Percentiles rank a stretch among this genome's conserved stretches.
Evolutionary conservation across 768 basidiomycete species (phyloP).

Genomic region (Leccinum rimulosum): DNA sequence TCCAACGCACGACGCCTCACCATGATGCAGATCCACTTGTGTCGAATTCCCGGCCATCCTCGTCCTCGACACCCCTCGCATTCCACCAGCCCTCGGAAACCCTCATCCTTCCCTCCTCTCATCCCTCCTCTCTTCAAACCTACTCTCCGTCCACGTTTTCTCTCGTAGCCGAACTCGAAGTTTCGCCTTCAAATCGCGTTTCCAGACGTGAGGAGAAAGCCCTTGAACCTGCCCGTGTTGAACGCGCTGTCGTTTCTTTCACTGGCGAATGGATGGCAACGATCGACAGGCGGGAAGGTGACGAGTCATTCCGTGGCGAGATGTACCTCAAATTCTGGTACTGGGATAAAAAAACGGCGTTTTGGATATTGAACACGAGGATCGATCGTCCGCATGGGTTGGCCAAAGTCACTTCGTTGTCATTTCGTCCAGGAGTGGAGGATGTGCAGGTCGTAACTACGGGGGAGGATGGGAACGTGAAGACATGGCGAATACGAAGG

Average conservation of each 20-base stretch:
- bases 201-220: slow-evolving; percentile 76
- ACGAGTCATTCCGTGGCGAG: slow-evolving; percentile 62
- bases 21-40: slow-evolving; percentile 35
- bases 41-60: slow-evolving; percentile 35
- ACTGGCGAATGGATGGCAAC: slow-evolving; percentile 92
- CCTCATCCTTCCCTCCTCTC: slow-evolving; percentile 87
- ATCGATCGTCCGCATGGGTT: slow-evolving; percentile 85
- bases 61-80: slow-evolving; percentile 61
- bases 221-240: slow-evolving; percentile 74
- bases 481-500: slow-evolving; percentile 71
- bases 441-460: slow-evolving; percentile 62
- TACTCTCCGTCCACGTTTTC: slow-evolving; percentile 73
- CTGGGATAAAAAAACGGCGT: slow-evolving; percentile 65
- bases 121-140: slow-evolving; percentile 92
- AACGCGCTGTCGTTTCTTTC: slow-evolving; percentile 61
- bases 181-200: slow-evolving; percentile 90
- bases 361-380: slow-evolving; percentile 81
- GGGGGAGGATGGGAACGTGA: slow-evolving; percentile 72
- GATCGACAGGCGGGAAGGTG: slow-evolving; percentile 69
- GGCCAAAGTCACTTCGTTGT: slow-evolving; percentile 55
- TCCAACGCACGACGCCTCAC: background rate
- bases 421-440: slow-evolving; percentile 58
- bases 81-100: slow-evolving; percentile 72
- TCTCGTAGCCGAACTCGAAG: slow-evolving; percentile 83
- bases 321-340: slow-evolving; percentile 88